Evolutionary conservation across 192 early-diverging fungal genomes (phyloP), one percentile per base, ranked within the genome.

Genomic region (Dispira simplex): DNA sequence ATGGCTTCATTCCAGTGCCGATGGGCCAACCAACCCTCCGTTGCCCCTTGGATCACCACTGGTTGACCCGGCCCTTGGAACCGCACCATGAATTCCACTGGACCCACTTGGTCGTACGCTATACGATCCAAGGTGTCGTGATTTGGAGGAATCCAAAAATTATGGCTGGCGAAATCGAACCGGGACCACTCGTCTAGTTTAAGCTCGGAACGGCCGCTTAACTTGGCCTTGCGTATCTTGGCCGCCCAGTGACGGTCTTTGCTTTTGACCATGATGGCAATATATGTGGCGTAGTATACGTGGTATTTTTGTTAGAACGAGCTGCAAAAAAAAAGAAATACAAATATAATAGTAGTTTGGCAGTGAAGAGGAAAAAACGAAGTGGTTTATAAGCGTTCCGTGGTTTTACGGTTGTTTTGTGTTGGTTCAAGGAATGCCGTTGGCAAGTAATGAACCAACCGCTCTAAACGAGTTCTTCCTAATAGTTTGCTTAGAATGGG

Each of bases 121-220:
- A 83, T 83, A 23, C 84, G 71, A 25, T 70, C 60, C 9, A 83
- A 73, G 27, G 71, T 76, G 54, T 84, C 81, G 10, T 69, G 62
- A 16, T 51, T 66, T 2, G 70, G 63, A n/a, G 74, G 63, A 25
- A 82, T 76, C 62, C 69, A 77, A 62, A 80, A 83, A 56, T 83
- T 75, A 20, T 73, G 64, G 25, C 70, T 64, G 23, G 71, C 66
- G 64, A 76, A 83, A 18, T 72, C 60, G 53, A 73, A 71, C 62
- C 79, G 77, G 11, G 70, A 54, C 85, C 83, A 85, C 47, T 76
- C 75, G 58, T 79, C 77, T n/a, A 77, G 64, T 60, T 86, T 80
- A 9, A 88, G 69, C 67, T 88, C 86, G 13, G 54, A 18, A 13
- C 54, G 54, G 3, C n/a, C 54, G 10, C 54, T 20, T 27, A 3